Base-by-base conservation (phyloP, 1,284 basidiomycete species). In the Agroathelia rolfsii region DNA sequence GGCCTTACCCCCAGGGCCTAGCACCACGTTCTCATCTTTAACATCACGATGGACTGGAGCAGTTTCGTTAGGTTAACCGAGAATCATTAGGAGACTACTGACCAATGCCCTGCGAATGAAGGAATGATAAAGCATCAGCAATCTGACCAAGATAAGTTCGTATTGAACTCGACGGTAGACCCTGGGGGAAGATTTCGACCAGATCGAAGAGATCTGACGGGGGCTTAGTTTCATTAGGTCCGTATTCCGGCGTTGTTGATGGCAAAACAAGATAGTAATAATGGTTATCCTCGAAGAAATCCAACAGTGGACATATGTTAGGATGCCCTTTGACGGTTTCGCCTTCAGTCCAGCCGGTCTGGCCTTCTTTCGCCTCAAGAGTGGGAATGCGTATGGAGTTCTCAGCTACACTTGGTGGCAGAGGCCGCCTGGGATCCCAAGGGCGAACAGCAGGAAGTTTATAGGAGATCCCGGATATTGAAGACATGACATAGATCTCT, bases 401-500 rank as follows among this genome's bases (percentile, higher is more conserved):
- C 45, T 12, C 39, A 41, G 28, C 20, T 21, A 22, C 12, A 41
- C 28, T n/a, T 26, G 18, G 23, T 50, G 47, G 20, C 26, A 44
- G 39, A 12, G 38, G 36, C 16, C 81, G 75, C 26, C 64, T 62
- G 11, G 86, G 79, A 59, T 88, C 73, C 90, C 88, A 92, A 13
- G 85, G 77, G 32, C 81, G 69, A 35, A 69, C 67, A 9, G 77
- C 62, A 5, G 82, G 76, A 9, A 92, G 64, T 12, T 75, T 66
- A 53, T 80, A 86, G 36, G 69, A 70, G 14, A 73, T 87, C 56
- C 69, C 78, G 43, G 71, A 94, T 58, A 78, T 86, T 49, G 67
- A 86, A 52, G 67, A 95, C 85, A 98, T 89, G 43, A 98, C 94
- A 55, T 95, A 95, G 24, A 98, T 95, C 61, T 98, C 95, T 58